phyloP scores from a whole-genome alignment of 305 asterid species.

The Solanum aculeatissimum region DNA sequence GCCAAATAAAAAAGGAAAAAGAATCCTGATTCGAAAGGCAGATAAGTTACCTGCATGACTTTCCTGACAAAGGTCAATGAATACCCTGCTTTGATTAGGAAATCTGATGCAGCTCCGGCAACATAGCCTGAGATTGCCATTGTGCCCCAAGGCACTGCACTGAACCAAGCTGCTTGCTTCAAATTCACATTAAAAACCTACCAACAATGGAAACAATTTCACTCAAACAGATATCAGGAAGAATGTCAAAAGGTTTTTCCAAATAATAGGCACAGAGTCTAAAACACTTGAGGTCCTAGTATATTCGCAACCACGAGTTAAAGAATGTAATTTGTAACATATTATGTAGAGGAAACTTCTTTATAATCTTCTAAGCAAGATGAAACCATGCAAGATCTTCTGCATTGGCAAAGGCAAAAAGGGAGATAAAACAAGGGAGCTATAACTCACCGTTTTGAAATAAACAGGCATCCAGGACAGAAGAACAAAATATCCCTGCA shows the following conservation, averaged over 20 bases:
- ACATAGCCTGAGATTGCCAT: constrained; percentile 93
- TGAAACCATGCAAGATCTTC: not conserved
- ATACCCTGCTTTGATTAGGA: constrained; percentile 49
- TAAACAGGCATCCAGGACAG: constrained; percentile 99
- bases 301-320: not conserved
- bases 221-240: not conserved
- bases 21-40: not conserved
- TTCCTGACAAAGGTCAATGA: constrained; percentile 69
- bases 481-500: constrained; percentile 98
- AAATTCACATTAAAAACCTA: constrained; percentile 84
- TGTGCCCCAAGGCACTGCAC: constrained; percentile 97
- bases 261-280: not conserved
- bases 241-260: not conserved
- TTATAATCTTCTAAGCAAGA: not conserved
- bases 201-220: not conserved
- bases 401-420: not conserved
- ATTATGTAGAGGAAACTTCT: not conserved
- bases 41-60: constrained; percentile 71
- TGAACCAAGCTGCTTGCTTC: constrained; percentile 98
- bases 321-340: not conserved
- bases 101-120: constrained; percentile 83
- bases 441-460: constrained; percentile 67
- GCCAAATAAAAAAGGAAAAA: not conserved
- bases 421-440: not conserved
- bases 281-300: not conserved